A percentile compares a stretch with the other conserved stretches of the same genome.
These are phyloP conservation scores for Phlebopus sp. DNA, from an alignment of 1,284 basidiomycete genomes.

Conservation along the genomic window DNA sequence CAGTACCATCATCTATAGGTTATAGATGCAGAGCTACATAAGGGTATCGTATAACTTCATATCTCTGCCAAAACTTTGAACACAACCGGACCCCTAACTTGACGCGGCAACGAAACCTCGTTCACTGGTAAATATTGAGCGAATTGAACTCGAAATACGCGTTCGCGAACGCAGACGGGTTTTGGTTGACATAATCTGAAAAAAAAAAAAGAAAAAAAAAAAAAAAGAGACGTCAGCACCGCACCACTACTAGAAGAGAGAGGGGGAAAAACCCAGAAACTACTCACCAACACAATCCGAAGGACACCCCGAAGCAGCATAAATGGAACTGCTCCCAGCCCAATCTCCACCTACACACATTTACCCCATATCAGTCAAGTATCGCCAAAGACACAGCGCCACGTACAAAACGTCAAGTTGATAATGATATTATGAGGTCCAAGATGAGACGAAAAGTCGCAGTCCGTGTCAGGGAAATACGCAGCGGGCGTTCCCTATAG, in stretches of 20 bases:
- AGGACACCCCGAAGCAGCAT: constrained; percentile 31
- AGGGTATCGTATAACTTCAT: no score
- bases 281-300: constrained; percentile 32
- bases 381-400: no score
- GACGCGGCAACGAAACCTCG: no score
- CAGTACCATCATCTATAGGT: no score
- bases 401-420: constrained; percentile 20
- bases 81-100: no score
- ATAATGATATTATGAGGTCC: constrained; percentile 16
- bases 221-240: no score
- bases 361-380: no score
- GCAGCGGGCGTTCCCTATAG: constrained; percentile 18
- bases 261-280: no score
- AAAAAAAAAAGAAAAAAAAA: no score
- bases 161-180: constrained; percentile 15
- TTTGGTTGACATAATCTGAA: constrained; percentile 19
- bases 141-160: constrained; percentile 30
- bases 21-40: no score
- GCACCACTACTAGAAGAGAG: no score
- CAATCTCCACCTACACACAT: constrained; percentile 41
- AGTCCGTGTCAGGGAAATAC: constrained; percentile 19
- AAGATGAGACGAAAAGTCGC: constrained; percentile 19
- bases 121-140: constrained; percentile 18
- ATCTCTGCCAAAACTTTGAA: no score
- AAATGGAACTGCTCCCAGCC: constrained; percentile 35